Evolutionary conservation across 257 asterid genomes (phyloP), one percentile per base, ranked within the genome.

Genomic region (Penstemon davidsonii): DNA sequence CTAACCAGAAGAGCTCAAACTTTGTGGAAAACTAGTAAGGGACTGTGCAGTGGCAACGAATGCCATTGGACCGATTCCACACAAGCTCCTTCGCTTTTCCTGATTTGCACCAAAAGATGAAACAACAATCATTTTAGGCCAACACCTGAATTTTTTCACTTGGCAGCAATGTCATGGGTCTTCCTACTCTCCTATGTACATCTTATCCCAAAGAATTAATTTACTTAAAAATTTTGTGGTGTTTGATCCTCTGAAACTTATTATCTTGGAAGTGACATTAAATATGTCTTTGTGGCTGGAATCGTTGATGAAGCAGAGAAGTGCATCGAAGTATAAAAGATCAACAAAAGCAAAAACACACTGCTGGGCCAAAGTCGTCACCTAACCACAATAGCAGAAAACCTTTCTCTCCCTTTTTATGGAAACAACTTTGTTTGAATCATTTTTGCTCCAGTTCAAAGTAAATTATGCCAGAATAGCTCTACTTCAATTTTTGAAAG

Each of bases 21-120:
- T 83, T 81, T 79, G 95, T 18, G 99, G 99, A 70, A 94, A 71
- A 77, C 77, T 91, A 71, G 91, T 77, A 79, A 94, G 81, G 71
- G 91, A 82, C 80, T 94, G 97, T 49, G 78, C 89, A 40, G 96
- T 82, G 72, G 97, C 96, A 74, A 94, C 75, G 71, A 91, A 84
- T 59, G 96, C 96, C 66, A 94, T 60, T 53, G 99, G 96, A 52
- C 96, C 97, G 66, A 88, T 78, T 63, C 96, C 90, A 70, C 99
- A 94, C n/a, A 71, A 55, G 73, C 70, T 79, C 77, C 84, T 70
- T 60, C 82, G 75, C 75, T 78, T 85, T 73, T 88, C 95, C 87
- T 88, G 75, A 62, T 68, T 66, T 54, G 69, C 66, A 71, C 66
- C 69, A 72, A 40, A 71, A 66, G 66, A 64, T 62, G 55, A 62